These are phyloP conservation scores for Tubosaeta brunneosetosa DNA, from an alignment of 768 basidiomycete genomes.

Conservation along the genomic window DNA sequence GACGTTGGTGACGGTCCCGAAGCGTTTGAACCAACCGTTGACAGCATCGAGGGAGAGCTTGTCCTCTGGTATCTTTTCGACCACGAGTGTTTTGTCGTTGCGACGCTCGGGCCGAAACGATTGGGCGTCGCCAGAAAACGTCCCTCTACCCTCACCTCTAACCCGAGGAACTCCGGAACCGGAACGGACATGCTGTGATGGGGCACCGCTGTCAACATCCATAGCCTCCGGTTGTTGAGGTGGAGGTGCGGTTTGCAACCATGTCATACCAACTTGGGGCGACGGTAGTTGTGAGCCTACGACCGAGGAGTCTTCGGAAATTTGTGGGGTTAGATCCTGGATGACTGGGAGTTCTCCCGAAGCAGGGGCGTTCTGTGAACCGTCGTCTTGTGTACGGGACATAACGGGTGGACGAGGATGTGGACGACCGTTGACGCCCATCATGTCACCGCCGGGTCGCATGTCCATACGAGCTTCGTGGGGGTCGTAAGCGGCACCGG, in stretches of 20 bases:
- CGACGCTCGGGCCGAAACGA: constrained; percentile 64
- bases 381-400: constrained; percentile 52
- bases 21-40: constrained; percentile 86
- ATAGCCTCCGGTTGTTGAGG: constrained; percentile 15
- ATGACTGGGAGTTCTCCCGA: constrained; percentile 80
- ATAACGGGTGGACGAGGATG: constrained; percentile 55
- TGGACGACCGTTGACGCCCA: constrained; percentile 30
- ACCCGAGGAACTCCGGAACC: constrained; percentile 39
- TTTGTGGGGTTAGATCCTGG: constrained; percentile 70
- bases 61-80: constrained; percentile 90
- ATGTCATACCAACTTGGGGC: constrained; percentile 20
- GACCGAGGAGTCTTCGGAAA: constrained; percentile 31
- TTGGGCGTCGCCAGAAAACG: constrained; percentile 61
- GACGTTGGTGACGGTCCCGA: constrained; percentile 89
- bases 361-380: constrained; percentile 35
- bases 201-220: constrained; percentile 34
- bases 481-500: constrained; percentile 63
- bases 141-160: constrained; percentile 47
- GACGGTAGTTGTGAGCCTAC: constrained; percentile 15
- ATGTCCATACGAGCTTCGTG: constrained; percentile 79
- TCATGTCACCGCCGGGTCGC: constrained; percentile 44
- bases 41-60: constrained; percentile 74
- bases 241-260: constrained; percentile 15
- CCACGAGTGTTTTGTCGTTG: constrained; percentile 78
- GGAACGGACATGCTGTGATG: constrained; percentile 16